These are phyloP conservation scores for Diaporthe citri DNA, from an alignment of 2,329 filamentous ascomycete genomes.

Conservation along the genomic window DNA sequence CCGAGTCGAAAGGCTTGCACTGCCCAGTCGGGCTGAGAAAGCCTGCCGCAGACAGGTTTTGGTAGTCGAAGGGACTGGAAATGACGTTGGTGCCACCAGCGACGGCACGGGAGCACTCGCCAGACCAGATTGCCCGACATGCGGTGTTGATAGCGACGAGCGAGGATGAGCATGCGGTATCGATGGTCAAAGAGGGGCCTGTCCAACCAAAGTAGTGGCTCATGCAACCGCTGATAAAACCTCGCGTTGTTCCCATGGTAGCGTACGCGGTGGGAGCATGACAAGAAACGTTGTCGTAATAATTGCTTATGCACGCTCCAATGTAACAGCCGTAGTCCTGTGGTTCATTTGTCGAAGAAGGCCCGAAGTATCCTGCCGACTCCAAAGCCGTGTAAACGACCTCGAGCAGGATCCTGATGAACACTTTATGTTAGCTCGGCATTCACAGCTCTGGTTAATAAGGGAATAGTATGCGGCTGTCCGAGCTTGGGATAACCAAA, in stretches of 20 bases:
- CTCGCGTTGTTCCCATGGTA: slow-evolving; percentile 49
- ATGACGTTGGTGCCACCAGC: slow-evolving; percentile 48
- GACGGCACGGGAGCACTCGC: slow-evolving; percentile 47
- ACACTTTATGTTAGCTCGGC: too few species aligned
- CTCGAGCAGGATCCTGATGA: background rate
- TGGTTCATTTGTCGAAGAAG: background rate
- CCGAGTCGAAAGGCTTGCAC: slow-evolving; percentile 49
- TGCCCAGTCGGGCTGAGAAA: slow-evolving; percentile 49
- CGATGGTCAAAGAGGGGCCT: slow-evolving; percentile 50
- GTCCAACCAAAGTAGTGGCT: slow-evolving; percentile 53
- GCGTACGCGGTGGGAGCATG: slow-evolving; percentile 53
- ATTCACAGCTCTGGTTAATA: too few species aligned
- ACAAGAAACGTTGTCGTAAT: slow-evolving; percentile 58
- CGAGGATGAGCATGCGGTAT: slow-evolving; percentile 55
- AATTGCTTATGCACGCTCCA: slow-evolving; percentile 37
- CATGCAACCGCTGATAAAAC: slow-evolving; percentile 51
- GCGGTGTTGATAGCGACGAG: slow-evolving; percentile 52
- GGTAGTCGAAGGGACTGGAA: slow-evolving; percentile 41
- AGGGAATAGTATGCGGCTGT: slow-evolving; percentile 11
- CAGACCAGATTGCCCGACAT: slow-evolving; percentile 46
- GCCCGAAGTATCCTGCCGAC: background rate
- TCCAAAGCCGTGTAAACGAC: background rate
- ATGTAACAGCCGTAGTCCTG: background rate
- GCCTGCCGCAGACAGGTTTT: slow-evolving; percentile 47
- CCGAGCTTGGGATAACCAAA: slow-evolving; percentile 45